Base-by-base conservation (phyloP, 106 monocot species). In the Iris macrosiphon region DNA sequence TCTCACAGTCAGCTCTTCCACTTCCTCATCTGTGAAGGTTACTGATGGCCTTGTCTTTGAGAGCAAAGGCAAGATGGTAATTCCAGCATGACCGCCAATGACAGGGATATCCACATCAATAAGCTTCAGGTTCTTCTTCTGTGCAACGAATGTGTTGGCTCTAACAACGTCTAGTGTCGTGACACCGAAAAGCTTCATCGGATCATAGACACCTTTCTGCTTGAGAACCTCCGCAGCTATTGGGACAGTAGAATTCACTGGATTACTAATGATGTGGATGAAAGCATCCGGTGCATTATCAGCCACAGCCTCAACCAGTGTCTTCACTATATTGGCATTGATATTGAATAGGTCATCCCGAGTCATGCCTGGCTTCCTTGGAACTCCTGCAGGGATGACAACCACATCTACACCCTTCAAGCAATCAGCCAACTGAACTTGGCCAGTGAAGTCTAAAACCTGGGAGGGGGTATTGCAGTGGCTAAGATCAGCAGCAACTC, bases 341-440 rank as follows among this genome's bases (percentile, higher is more conserved):
- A 66, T 56, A 20, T 66, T 66, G 53, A 66, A 66, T 25, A 66
- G 45, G 30, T 66, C 66, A 21, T 66, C 66, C 11, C 57, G 56
- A 30, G 57, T 57, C 66, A 66, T 66, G 35, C 66, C 66, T 5
- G 66, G 66, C 35, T 66, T 66, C 32, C 66, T 66, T 4, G 66
- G 66, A 66, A 66, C 47, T 15, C 66, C 66, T 5, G 66, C 66
- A 47, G 66, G 66, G 37, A 66, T 66, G 16, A 57, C 57, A 8
- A 66, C 66, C 23, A 57, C 66, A 66, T 66, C 66, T 1, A 57
- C 47, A 13, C 57, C 57, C 31, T 57, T 66, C 28, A 66, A 56
- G 56, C 37, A 56, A 15, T 56, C 39, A 15, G 56, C 39, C 16
- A 56, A 40, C 32, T 56, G 28, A 0, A 12, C 27, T 13, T 18